Conservation (phyloP, 2,329 filamentous ascomycete species). For the Escovopsis sp. region DNA sequence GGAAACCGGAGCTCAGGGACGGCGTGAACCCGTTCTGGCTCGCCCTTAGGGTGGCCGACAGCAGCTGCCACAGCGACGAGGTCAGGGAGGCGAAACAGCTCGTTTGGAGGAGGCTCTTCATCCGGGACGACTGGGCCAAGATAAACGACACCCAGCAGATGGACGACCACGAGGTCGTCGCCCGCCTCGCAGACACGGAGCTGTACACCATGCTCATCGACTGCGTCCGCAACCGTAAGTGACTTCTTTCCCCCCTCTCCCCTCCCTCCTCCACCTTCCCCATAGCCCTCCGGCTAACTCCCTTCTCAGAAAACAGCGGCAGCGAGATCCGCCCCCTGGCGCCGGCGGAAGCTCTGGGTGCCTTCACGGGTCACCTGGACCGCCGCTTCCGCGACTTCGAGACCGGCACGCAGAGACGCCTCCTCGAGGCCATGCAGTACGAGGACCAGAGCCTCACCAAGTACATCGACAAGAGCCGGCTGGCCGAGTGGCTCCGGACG, state of each 20-base stretch:
- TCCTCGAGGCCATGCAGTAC: slow-evolving; percentile 55
- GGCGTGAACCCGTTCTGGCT: slow-evolving; percentile 60
- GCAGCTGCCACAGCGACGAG: slow-evolving; percentile 39
- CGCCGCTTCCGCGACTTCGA: slow-evolving; percentile 45
- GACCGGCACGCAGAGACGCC: slow-evolving; percentile 47
- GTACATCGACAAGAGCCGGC: slow-evolving; percentile 50
- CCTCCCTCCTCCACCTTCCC: too few species aligned
- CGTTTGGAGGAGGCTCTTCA: slow-evolving; percentile 79
- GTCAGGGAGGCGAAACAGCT: slow-evolving; percentile 42
- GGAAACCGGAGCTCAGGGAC: slow-evolving; percentile 32
- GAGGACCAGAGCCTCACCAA: slow-evolving; percentile 55
- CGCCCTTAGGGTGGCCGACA: slow-evolving; percentile 49
- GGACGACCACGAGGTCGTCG: slow-evolving; percentile 52
- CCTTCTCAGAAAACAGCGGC: slow-evolving; percentile 24
- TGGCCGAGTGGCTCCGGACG: slow-evolving; percentile 50
- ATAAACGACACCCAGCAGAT: slow-evolving; percentile 67
- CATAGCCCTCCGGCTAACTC: slow-evolving; percentile 14
- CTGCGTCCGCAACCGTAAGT: slow-evolving; percentile 51
- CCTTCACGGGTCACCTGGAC: slow-evolving; percentile 46
- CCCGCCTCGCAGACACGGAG: slow-evolving; percentile 48
- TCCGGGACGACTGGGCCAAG: slow-evolving; percentile 70
- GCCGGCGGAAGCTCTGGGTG: slow-evolving; percentile 41
- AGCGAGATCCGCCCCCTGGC: slow-evolving; percentile 29
- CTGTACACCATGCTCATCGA: slow-evolving; percentile 52
- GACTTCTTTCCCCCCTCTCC: not conserved